phyloP scores from a whole-genome alignment of 495 filamentous ascomycete genomes.

The Penicillium flavigenum region DNA sequence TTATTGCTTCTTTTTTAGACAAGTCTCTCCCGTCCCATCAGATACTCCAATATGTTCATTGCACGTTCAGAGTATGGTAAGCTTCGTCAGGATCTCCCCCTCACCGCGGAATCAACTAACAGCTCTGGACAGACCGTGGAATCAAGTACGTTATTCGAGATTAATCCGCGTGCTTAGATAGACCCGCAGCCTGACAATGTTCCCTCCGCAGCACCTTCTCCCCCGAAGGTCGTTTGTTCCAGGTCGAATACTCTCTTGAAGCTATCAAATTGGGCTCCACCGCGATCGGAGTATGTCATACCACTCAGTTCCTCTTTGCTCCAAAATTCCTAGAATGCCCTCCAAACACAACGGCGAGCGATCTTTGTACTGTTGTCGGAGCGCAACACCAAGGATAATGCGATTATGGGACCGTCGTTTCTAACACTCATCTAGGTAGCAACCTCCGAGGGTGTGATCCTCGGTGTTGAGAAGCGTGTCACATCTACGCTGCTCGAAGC shows the following conservation, averaged over 20 bases:
- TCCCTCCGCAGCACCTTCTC: constrained; percentile 88
- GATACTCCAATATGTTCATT: constrained; percentile 85
- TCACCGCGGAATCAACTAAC: constrained; percentile 34
- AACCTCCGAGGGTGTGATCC: constrained; percentile 87
- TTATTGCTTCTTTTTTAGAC: constrained; percentile 6
- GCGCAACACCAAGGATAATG: neutral
- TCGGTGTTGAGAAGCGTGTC: constrained; percentile 98
- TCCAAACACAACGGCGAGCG: neutral
- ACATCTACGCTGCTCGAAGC: constrained; percentile 96
- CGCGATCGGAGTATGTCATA: constrained; percentile 78
- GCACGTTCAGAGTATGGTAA: constrained; percentile 99
- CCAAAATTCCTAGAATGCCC: constrained; percentile 5
- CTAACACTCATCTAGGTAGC: constrained; percentile 60
- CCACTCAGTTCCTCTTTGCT: constrained; percentile 10
- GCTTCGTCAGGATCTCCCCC: constrained; percentile 33
- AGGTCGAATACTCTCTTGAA: constrained; percentile 99
- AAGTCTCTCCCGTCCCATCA: constrained; percentile 12
- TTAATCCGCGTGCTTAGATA: neutral
- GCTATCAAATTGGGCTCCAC: constrained; percentile 99
- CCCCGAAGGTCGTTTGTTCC: constrained; percentile 98
- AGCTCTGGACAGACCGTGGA: constrained; percentile 74
- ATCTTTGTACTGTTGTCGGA: neutral
- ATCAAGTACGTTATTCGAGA: constrained; percentile 74
- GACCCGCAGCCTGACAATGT: constrained; percentile 29
- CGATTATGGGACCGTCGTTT: neutral